Conservation (phyloP, 2,329 filamentous ascomycete species). For the Leptosphaerulina australis region DNA sequence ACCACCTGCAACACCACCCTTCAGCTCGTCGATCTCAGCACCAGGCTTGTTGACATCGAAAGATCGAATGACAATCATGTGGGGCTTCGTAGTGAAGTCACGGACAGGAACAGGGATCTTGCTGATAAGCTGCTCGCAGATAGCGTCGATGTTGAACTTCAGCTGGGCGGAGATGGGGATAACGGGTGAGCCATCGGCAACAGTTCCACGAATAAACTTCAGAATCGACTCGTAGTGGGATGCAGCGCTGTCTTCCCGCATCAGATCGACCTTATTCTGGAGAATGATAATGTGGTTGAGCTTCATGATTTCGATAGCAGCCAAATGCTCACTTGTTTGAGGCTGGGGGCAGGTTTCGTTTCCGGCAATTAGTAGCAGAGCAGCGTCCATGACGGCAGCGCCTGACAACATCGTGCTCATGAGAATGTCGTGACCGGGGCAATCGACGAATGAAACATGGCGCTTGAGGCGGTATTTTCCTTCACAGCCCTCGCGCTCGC, state of each 20-base stretch:
- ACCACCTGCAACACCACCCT: conserved; percentile 97
- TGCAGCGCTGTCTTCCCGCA: conserved; percentile 92
- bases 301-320: conserved; percentile 99
- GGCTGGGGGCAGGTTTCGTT: conserved; percentile 99
- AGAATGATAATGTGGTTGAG: conserved; percentile 99
- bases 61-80: conserved; percentile 99
- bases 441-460: conserved; percentile 83
- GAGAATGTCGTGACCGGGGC: conserved; percentile 99
- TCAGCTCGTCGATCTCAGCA: conserved; percentile 96
- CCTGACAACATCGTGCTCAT: conserved; percentile 99
- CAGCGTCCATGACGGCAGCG: conserved; percentile 98
- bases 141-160: conserved; percentile 99
- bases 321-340: conserved; percentile 97
- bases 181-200: conserved; percentile 91
- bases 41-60: conserved; percentile 99
- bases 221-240: conserved; percentile 96
- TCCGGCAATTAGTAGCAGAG: conserved; percentile 91
- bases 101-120: conserved; percentile 90
- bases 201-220: conserved; percentile 97
- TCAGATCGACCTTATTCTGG: conserved; percentile 99
- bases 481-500: conserved; percentile 87
- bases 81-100: conserved; percentile 89
- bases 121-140: conserved; percentile 94
- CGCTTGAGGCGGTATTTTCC: conserved; percentile 84
- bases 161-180: conserved; percentile 97